Evolutionary conservation across 371 early-diverging fungal species (phyloP).

Genomic region (Mortierella sp.): DNA sequence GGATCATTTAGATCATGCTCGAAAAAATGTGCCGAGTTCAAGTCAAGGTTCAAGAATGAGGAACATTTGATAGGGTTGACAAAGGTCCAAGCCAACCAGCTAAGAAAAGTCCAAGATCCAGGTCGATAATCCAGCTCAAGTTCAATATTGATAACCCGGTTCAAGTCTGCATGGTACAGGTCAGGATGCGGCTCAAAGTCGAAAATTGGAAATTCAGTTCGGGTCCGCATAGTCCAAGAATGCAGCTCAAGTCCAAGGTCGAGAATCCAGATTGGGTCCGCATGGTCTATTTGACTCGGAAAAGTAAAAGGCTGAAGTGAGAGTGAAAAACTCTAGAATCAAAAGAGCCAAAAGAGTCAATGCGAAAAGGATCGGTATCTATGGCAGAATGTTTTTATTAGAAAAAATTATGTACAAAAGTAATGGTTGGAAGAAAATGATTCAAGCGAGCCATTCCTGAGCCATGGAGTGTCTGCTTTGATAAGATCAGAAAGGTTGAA

Average conservation of each 20-base stretch:
- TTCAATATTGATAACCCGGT: background rate
- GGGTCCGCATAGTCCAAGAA: background rate
- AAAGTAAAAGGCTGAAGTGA: background rate
- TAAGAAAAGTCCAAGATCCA: background rate
- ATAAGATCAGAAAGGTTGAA: background rate
- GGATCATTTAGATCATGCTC: background rate
- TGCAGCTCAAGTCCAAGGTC: background rate
- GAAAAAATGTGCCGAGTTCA: background rate
- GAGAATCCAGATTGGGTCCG: background rate
- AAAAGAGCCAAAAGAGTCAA: background rate
- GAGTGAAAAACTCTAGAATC: background rate
- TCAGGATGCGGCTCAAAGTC: too few species aligned
- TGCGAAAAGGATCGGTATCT: background rate
- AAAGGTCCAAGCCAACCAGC: background rate
- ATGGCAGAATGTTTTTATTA: slow-evolving; percentile 16
- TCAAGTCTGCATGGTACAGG: background rate
- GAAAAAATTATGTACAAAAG: slow-evolving; percentile 41
- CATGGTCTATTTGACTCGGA: background rate
- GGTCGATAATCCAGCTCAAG: background rate
- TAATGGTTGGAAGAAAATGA: slow-evolving; percentile 15
- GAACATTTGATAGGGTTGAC: too few species aligned
- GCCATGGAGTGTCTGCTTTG: background rate
- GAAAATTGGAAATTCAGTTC: background rate
- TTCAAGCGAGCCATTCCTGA: background rate
- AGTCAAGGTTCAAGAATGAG: background rate